Percentiles rank a stretch among this genome's conserved stretches.
phyloP scores from a whole-genome alignment of 768 basidiomycete species.

The Boletus sp. region DNA sequence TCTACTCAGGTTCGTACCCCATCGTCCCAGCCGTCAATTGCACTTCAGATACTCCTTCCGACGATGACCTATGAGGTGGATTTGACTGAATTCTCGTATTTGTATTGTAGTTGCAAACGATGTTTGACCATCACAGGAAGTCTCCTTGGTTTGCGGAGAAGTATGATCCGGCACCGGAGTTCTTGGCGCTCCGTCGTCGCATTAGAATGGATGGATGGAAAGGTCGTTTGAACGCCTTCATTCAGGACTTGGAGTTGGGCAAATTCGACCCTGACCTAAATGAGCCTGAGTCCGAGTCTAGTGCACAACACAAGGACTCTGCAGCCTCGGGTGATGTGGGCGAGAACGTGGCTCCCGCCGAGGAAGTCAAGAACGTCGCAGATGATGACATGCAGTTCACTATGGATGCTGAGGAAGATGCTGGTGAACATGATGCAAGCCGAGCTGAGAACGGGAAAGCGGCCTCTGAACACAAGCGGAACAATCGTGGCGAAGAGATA shows the following conservation, averaged over 20 bases:
- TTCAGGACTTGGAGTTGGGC: conserved; percentile 78
- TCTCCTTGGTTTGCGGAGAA: conserved; percentile 98
- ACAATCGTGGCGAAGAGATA: conserved; percentile 66
- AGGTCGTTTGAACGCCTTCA: conserved; percentile 65
- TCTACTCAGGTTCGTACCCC: conserved; percentile 73
- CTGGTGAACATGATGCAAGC: conserved; percentile 53
- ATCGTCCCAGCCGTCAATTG: conserved; percentile 10
- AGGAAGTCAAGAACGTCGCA: conserved; percentile 51
- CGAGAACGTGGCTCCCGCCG: conserved; percentile 34
- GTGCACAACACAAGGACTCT: conserved; percentile 53
- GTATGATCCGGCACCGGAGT: conserved; percentile 78
- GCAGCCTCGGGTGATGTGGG: conserved; percentile 34
- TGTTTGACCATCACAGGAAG: conserved; percentile 93
- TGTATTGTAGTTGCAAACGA: conserved; percentile 81
- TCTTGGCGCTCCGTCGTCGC: conserved; percentile 66
- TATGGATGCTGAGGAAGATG: conserved; percentile 69
- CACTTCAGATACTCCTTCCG: conserved; percentile 14
- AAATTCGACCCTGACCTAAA: conserved; percentile 78
- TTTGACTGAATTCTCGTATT: conserved; percentile 28
- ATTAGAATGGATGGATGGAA: conserved; percentile 85
- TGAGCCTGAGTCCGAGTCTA: conserved; percentile 54
- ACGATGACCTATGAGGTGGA: conserved; percentile 3
- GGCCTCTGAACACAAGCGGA: conserved; percentile 41
- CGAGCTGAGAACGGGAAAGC: conserved; percentile 62
- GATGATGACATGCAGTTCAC: conserved; percentile 78